Percentiles rank a stretch among this genome's conserved stretches.
These are phyloP conservation scores for Magnusiomyces tetraspermus DNA, from an alignment of 1,139 yeast genomes.

Conservation along the genomic window DNA sequence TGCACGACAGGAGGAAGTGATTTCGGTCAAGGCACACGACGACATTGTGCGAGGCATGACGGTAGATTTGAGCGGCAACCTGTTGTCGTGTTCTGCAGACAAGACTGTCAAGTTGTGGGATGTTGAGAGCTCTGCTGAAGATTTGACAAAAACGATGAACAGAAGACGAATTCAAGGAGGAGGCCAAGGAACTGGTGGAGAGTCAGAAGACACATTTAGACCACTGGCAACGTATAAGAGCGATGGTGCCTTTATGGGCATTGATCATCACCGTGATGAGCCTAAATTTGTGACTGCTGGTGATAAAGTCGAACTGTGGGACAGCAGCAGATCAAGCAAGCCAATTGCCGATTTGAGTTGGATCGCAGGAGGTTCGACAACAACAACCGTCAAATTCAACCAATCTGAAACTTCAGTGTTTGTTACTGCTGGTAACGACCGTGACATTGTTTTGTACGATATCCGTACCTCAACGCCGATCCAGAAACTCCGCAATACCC, in stretches of 20 bases:
- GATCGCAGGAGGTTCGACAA: constrained; percentile 88
- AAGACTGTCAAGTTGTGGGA: constrained; percentile 83
- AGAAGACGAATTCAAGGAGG: not conserved
- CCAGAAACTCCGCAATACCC: constrained; percentile 73
- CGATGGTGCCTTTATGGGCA: constrained; percentile 71
- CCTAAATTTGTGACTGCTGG: constrained; percentile 87
- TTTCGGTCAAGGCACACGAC: constrained; percentile 78
- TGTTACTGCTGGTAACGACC: constrained; percentile 89
- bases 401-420: constrained; percentile 81
- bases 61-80: constrained; percentile 58
- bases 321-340: constrained; percentile 55
- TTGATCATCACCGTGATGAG: constrained; percentile 77
- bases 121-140: constrained; percentile 18
- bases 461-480: constrained; percentile 87
- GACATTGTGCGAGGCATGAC: constrained; percentile 84
- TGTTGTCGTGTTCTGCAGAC: constrained; percentile 87
- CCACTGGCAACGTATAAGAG: constrained; percentile 66
- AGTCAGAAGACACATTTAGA: constrained; percentile 12
- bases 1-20: constrained; percentile 60
- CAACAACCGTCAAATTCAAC: constrained; percentile 73
- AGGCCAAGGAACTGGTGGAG: constrained; percentile 27
- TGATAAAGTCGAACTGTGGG: constrained; percentile 83
- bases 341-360: constrained; percentile 74
- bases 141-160: not conserved
- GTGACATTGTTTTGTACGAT: constrained; percentile 84